Percentiles rank a stretch among this genome's conserved stretches.
These are phyloP conservation scores for Peniophora sp. DNA, from an alignment of 1,284 basidiomycete genomes.

Conservation along the genomic window DNA sequence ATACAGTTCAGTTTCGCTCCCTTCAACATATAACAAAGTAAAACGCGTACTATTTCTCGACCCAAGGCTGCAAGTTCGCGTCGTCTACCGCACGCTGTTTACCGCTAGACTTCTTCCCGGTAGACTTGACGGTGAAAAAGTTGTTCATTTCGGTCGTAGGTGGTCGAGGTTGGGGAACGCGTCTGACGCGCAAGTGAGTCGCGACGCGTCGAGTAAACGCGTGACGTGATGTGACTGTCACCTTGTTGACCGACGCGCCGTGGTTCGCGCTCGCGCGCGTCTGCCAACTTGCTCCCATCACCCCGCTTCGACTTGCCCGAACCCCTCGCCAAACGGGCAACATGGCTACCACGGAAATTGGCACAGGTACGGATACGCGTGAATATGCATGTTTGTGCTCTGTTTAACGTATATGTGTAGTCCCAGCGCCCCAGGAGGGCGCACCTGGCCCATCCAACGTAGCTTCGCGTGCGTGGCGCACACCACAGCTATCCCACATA, in stretches of 20 bases:
- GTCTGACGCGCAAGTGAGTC: not conserved
- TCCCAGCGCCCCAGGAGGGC: too few relatives aligned
- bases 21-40: not conserved
- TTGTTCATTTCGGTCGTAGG: slow-evolving; percentile 18
- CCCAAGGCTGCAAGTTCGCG: slow-evolving; percentile 84
- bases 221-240: slow-evolving; percentile 2
- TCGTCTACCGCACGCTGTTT: slow-evolving; percentile 30
- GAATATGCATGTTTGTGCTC: too few relatives aligned
- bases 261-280: not conserved
- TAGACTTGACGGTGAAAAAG: slow-evolving; percentile 49
- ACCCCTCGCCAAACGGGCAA: too few relatives aligned
- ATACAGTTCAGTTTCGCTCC: slow-evolving; percentile 3
- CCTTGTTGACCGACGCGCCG: not conserved
- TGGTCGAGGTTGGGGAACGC: not conserved
- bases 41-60: slow-evolving; percentile 85
- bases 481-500: not conserved
- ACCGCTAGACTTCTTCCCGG: slow-evolving; percentile 25
- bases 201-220: slow-evolving; percentile 1
- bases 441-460: too few relatives aligned
- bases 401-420: too few relatives aligned
- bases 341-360: too few relatives aligned
- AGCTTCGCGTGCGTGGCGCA: too few relatives aligned
- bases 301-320: not conserved
- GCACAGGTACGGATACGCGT: too few relatives aligned
- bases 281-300: not conserved